Base-by-base conservation (phyloP, 2,329 filamentous ascomycete genomes). In the Trichoderma harzianum region DNA sequence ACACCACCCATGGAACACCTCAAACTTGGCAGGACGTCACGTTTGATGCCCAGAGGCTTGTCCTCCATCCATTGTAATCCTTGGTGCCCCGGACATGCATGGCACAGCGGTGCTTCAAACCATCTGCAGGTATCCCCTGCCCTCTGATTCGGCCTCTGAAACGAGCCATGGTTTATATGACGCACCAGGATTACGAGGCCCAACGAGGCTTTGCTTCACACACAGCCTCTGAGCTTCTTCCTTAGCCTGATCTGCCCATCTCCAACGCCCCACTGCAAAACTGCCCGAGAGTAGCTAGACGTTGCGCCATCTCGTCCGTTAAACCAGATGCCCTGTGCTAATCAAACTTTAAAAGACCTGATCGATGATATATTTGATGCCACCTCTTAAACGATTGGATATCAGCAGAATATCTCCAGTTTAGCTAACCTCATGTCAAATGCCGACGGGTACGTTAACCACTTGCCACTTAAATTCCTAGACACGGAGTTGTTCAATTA, bases 141-240 rank as follows among this genome's bases (percentile, higher is more conserved):
- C 16, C 11, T 30, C 55, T 60, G 36, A 61, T 51, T 61, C 65
- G 55, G 53, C 53, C 53, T 32, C n/a, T 60, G 65, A 69, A 32
- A 68, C 65, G 65, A 60, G 65, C 24, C 65, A 21, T 7, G 36
- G 30, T 39, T 47, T 34, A 61, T 58, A 47, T 69, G 55, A 69
- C 65, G 65, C 55, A 61, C 18, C 55, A 14, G 55, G 26, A 69
- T 69, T 69, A 69, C 62, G 62, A 65, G 24, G 36, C 26, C 34
- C 28, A 28, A 12, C 34, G 55, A 60, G 65, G 65, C 65, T 43
- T 47, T 60, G 65, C 65, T 51, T 57, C 51, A 53, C 47, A 36
- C 47, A 53, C 28, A 60, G 28, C n/a, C 57, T 34, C 57, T 60
- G 30, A 28, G n/a, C 8, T 2, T 26, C 36, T 60, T 4, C 28